Conservation (phyloP, 345 rosid species). For the Gossypium bickii region DNA sequence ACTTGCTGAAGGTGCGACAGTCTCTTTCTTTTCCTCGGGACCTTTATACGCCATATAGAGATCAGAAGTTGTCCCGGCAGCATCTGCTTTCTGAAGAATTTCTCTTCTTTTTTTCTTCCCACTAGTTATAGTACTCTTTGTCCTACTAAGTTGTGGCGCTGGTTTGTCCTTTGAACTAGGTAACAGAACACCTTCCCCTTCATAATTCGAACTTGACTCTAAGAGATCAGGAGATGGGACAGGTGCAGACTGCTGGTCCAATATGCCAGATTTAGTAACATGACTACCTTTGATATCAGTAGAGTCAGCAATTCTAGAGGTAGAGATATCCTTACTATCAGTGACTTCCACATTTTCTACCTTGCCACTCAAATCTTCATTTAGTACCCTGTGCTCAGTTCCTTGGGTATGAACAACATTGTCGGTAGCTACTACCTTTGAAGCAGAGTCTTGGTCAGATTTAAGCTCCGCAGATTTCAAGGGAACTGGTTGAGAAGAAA, state of each 20-base stretch:
- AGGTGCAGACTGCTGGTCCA: constrained; percentile 28
- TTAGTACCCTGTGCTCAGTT: constrained; percentile 26
- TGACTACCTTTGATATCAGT: constrained; percentile 19
- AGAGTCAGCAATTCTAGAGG: constrained; percentile 29
- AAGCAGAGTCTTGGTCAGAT: constrained; percentile 23
- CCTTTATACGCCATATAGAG: constrained; percentile 87
- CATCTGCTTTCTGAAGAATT: constrained; percentile 84
- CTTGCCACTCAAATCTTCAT: constrained; percentile 24
- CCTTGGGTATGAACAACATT: constrained; percentile 28
- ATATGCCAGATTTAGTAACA: constrained; percentile 15
- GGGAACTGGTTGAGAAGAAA: constrained; percentile 24
- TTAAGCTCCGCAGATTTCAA: constrained; percentile 24
- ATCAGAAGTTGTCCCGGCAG: constrained; percentile 80
- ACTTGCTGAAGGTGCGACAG: constrained; percentile 26
- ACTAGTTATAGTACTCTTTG: constrained; percentile 37
- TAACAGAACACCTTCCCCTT: constrained; percentile 25
- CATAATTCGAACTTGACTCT: constrained; percentile 28
- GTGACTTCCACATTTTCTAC: constrained; percentile 20
- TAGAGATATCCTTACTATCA: constrained; percentile 27
- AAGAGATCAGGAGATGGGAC: constrained; percentile 27
- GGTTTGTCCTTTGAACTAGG: constrained; percentile 49
- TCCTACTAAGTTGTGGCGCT: constrained; percentile 35
- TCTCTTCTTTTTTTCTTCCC: constrained; percentile 64
- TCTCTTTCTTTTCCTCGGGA: constrained; percentile 77
- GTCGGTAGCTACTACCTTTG: constrained; percentile 10